Evolutionary conservation across 179 eudicot species (phyloP).

Genomic region (Dionaea muscipula): DNA sequence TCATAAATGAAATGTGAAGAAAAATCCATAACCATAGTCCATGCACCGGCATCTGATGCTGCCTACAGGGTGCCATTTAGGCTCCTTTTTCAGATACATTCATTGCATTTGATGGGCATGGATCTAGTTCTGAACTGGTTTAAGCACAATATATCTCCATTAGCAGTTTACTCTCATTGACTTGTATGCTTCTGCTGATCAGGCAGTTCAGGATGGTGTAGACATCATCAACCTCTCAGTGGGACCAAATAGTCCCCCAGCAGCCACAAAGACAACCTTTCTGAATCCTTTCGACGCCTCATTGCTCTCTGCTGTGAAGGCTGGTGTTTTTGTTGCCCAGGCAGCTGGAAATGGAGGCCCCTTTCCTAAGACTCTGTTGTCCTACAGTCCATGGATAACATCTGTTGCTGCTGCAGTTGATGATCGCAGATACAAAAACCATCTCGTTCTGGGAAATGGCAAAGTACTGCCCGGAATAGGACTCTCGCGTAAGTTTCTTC

Average conservation of each 20-base stretch:
- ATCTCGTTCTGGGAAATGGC: conserved; percentile 62
- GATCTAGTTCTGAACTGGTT: not conserved
- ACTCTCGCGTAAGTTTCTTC: conserved; percentile 55
- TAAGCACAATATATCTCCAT: not conserved
- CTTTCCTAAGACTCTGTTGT: conserved; percentile 63
- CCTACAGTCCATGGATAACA: conserved; percentile 89
- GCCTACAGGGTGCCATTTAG: too few relatives aligned
- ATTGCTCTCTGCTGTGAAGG: conserved; percentile 73
- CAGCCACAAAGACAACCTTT: conserved; percentile 67
- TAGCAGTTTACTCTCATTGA: not conserved
- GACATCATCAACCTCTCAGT: conserved; percentile 86
- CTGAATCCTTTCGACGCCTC: conserved; percentile 78
- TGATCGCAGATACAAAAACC: conserved; percentile 80
- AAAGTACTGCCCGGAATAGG: conserved; percentile 63
- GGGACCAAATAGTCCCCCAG: conserved; percentile 86
- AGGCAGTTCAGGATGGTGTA: conserved; percentile 94
- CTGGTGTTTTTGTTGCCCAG: conserved; percentile 85
- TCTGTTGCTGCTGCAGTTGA: conserved; percentile 92
- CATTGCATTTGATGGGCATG: not conserved
- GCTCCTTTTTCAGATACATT: not conserved
- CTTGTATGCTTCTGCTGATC: conserved; percentile 20
- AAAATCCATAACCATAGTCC: not conserved
- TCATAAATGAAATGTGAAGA: not conserved
- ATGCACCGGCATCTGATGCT: too few relatives aligned
- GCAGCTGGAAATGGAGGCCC: conserved; percentile 98